A percentile compares a stretch with the other conserved stretches of the same genome.
Evolutionary conservation across 1,139 yeast genomes (phyloP).

Genomic region (Hyphopichia fennica): DNA sequence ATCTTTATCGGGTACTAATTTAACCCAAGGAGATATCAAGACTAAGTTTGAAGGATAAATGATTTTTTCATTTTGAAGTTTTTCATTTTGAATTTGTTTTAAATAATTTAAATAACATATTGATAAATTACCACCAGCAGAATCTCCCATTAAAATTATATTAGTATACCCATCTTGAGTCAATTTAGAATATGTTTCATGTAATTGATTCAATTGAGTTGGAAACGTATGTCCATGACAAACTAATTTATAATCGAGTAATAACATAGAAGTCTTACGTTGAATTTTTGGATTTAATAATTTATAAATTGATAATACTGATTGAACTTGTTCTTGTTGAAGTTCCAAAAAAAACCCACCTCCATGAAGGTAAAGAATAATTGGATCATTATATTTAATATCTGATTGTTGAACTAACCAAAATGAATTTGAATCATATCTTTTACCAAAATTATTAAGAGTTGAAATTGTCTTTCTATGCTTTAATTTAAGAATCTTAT

Average conservation of each 20-base stretch:
- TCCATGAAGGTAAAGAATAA: constrained; percentile 41
- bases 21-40: constrained; percentile 44
- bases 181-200: constrained; percentile 28
- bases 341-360: constrained; percentile 45
- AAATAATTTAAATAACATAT: constrained; percentile 29
- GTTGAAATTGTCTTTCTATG: constrained; percentile 7
- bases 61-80: constrained; percentile 5
- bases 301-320: constrained; percentile 29
- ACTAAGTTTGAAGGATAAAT: constrained; percentile 33
- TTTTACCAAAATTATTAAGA: constrained; percentile 32
- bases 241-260: constrained; percentile 41
- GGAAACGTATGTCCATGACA: constrained; percentile 33
- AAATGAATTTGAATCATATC: constrained; percentile 30
- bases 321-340: constrained; percentile 31
- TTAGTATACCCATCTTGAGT: constrained; percentile 29
- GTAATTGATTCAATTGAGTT: constrained; percentile 35
- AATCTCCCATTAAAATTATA: constrained; percentile 38
- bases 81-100: constrained; percentile 9
- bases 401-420: constrained; percentile 38
- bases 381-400: constrained; percentile 31
- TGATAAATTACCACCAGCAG: constrained; percentile 44
- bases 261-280: constrained; percentile 27
- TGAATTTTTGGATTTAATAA: constrained; percentile 28
- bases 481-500: not conserved
- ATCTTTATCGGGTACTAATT: constrained; percentile 14